Percentiles rank a stretch among this genome's conserved stretches.
Evolutionary conservation across 176 grass and related monocot species (phyloP).

Genomic region (Cymbopogon citratus): DNA sequence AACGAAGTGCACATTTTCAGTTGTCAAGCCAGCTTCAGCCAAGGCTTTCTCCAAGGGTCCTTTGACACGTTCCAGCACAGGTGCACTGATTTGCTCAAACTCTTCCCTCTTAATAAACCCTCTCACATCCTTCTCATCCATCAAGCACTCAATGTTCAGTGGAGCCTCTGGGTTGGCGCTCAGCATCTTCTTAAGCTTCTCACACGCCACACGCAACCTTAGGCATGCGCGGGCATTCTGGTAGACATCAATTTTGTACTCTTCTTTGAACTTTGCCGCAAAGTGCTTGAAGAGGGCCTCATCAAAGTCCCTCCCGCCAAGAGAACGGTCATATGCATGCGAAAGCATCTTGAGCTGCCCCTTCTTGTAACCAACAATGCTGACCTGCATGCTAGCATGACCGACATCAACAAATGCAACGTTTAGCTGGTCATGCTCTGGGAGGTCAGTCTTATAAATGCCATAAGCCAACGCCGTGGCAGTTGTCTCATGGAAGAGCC

Average conservation of each 20-base stretch:
- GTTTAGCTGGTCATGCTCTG: slow-evolving; percentile 58
- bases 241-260: slow-evolving; percentile 74
- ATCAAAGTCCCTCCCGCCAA: slow-evolving; percentile 81
- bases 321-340: slow-evolving; percentile 52
- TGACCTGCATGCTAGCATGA: slow-evolving; percentile 85
- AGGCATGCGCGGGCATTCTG: slow-evolving; percentile 50
- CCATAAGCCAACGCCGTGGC: slow-evolving; percentile 80
- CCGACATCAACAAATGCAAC: slow-evolving; percentile 88
- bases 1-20: slow-evolving; percentile 68
- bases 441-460: slow-evolving; percentile 84
- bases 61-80: slow-evolving; percentile 74
- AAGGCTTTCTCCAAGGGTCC: slow-evolving; percentile 67
- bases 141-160: slow-evolving; percentile 62
- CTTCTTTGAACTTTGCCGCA: slow-evolving; percentile 51
- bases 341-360: slow-evolving; percentile 59
- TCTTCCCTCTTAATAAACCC: slow-evolving; percentile 74
- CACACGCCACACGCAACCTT: slow-evolving; percentile 49
- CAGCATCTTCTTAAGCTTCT: slow-evolving; percentile 71
- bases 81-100: slow-evolving; percentile 52
- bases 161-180: slow-evolving; percentile 65
- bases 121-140: slow-evolving; percentile 59
- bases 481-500: slow-evolving; percentile 78
- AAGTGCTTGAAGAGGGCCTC: slow-evolving; percentile 67
- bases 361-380: slow-evolving; percentile 58
- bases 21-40: slow-evolving; percentile 58